These are phyloP conservation scores for Dipteronia dyeriana DNA, from an alignment of 345 rosid species.

Conservation along the genomic window DNA sequence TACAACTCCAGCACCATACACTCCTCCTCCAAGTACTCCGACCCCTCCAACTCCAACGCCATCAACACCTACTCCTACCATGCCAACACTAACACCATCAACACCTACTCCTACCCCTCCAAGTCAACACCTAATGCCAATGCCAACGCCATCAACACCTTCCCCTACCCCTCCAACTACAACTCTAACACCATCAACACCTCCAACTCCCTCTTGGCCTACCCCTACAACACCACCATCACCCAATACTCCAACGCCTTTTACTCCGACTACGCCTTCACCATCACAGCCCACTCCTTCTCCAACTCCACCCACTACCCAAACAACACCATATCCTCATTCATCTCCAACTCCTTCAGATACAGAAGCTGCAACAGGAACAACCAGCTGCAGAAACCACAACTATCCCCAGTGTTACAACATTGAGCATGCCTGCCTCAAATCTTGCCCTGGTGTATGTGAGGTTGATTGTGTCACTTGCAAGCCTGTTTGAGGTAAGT, in stretches of 20 bases:
- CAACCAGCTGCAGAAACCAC: slow-evolving; percentile 39
- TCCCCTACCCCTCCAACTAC: slow-evolving; percentile 18
- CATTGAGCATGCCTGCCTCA: slow-evolving; percentile 44
- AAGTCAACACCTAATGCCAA: no score
- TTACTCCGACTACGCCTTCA: slow-evolving; percentile 14
- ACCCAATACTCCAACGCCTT: slow-evolving; percentile 14
- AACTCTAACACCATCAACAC: slow-evolving; percentile 7
- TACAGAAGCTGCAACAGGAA: slow-evolving; percentile 29
- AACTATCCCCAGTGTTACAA: slow-evolving; percentile 45
- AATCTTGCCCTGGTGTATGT: slow-evolving; percentile 50
- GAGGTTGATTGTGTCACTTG: slow-evolving; percentile 61
- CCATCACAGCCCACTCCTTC: slow-evolving; percentile 4
- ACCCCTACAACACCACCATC: slow-evolving; percentile 24
- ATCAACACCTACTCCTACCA: neutral
- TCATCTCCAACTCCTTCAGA: slow-evolving; percentile 27
- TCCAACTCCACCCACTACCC: slow-evolving; percentile 11
- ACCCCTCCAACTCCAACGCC: neutral
- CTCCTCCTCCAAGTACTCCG: neutral
- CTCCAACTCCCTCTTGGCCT: slow-evolving; percentile 7
- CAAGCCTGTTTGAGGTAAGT: slow-evolving; percentile 63
- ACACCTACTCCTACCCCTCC: slow-evolving; percentile 11
- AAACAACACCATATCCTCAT: slow-evolving; percentile 22
- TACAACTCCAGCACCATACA: slow-evolving; percentile 3
- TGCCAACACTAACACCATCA: neutral
- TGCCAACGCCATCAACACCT: slow-evolving; percentile 18